phyloP scores from a whole-genome alignment of 1,284 basidiomycete genomes.

The Leccinum subrobustum region DNA sequence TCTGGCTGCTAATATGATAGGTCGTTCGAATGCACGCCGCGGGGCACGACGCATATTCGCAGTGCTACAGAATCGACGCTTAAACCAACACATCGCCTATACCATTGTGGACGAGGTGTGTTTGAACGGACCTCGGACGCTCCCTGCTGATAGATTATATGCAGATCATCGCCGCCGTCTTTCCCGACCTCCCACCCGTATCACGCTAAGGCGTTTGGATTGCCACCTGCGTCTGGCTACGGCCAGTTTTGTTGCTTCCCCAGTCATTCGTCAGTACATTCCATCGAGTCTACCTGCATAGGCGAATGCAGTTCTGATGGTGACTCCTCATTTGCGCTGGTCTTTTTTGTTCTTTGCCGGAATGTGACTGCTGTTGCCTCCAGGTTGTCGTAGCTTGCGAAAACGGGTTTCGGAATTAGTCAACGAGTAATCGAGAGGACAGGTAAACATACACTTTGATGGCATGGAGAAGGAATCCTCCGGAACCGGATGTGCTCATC shows the following conservation, averaged over 20 bases:
- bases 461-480: constrained; percentile 85
- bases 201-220: constrained; percentile 10
- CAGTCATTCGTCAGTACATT: constrained; percentile 2
- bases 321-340: constrained; percentile 1
- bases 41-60: constrained; percentile 91
- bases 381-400: constrained; percentile 64
- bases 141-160: constrained; percentile 8
- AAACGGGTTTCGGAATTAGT: constrained; percentile 11
- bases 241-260: neutral
- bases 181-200: constrained; percentile 41
- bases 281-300: constrained; percentile 19
- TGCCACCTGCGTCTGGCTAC: neutral
- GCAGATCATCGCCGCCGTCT: constrained; percentile 61
- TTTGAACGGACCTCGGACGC: constrained; percentile 1
- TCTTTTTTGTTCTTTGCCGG: constrained; percentile 31
- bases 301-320: constrained; percentile 10
- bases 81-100: constrained; percentile 92
- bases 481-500: constrained; percentile 90
- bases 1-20: constrained; percentile 94
- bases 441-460: constrained; percentile 72
- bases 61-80: constrained; percentile 85
- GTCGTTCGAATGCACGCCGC: constrained; percentile 87
- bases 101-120: constrained; percentile 83
- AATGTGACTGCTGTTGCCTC: constrained; percentile 51
- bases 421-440: neutral